phyloP scores from a whole-genome alignment of 306 rosid genomes.

The Sphenostylis stenocarpa region DNA sequence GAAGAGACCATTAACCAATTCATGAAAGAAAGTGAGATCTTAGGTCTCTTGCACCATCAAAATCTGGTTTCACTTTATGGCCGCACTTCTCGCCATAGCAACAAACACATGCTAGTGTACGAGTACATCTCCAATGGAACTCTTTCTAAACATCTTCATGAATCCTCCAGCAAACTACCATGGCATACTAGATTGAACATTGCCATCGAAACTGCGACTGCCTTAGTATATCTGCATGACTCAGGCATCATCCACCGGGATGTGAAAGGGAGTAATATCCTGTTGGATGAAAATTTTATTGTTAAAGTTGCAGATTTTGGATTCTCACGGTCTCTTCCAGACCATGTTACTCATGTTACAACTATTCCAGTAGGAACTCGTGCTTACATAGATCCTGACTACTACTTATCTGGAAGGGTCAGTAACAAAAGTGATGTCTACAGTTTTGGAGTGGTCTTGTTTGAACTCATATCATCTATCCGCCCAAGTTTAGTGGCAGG shows the following conservation, averaged over 20 bases:
- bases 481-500: not conserved
- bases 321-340: conserved; percentile 33
- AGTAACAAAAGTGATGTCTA: not conserved
- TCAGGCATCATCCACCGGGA: conserved; percentile 73
- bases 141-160: conserved; percentile 58
- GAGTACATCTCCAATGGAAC: conserved; percentile 61
- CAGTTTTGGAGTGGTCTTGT: not conserved
- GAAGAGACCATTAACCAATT: conserved; percentile 56
- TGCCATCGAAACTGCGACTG: conserved; percentile 14
- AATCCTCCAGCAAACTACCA: not conserved
- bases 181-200: conserved; percentile 59
- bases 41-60: conserved; percentile 46
- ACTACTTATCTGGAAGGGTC: not conserved
- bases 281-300: conserved; percentile 45
- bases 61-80: conserved; percentile 66
- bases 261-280: conserved; percentile 60
- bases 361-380: not conserved
- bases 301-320: conserved; percentile 79
- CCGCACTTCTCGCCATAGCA: conserved; percentile 44
- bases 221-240: conserved; percentile 63
- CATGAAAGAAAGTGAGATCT: conserved; percentile 53
- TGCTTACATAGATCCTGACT: not conserved
- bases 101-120: conserved; percentile 31
- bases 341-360: not conserved
- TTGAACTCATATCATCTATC: not conserved